Evolutionary conservation across 1,284 basidiomycete genomes (phyloP), one percentile per base, ranked within the genome.

Genomic region (Inonotus obliquus): DNA sequence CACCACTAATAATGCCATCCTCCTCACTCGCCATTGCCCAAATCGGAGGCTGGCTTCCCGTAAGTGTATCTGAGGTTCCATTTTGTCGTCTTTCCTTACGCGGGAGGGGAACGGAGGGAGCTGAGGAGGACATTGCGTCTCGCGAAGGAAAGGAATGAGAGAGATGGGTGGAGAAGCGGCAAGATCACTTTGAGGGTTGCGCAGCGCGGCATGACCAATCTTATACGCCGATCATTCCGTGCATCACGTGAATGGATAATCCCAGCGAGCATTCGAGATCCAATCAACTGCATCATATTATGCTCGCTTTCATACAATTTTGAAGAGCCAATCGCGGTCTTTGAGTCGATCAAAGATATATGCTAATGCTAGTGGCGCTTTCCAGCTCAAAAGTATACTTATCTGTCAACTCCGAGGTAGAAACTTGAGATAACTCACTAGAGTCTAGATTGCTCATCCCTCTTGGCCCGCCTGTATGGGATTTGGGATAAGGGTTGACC

Each of bases 11-110:
- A 44, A 7, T 17, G 41, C 13, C 13, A 44, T 44, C 70, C 2
- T 73, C 65, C 14, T 70, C 71, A 3, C 78, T 69, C 38, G 81
- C 76, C 23, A 89, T 77, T 4, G 84, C 71, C 89, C 88, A 90
- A 1, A 89, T 80, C 2, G 85, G 83, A 17, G 83, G 79, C 63
- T 76, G 80, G 11, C 61, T 67, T 58, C 65, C 70, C 14, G 11
- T 55, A 17, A 44, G 19, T 21, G 38, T 23, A 4, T 45, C 56
- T 52, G 53, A 64, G 5, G 64, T 29, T n/a, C 65, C 55, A 1
- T 65, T 38, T 23, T 69, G 67, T 11, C 67, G 65, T 58, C 61
- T 60, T 44, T 66, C 61, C 37, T 70, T 66, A 41, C 68, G 64
- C 0, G 75, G 74, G 10, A 77, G 70, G 45, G 72, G 73, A 10